phyloP scores from a whole-genome alignment of 2,329 filamentous ascomycete species.

The Fragosphaeria purpurea region DNA sequence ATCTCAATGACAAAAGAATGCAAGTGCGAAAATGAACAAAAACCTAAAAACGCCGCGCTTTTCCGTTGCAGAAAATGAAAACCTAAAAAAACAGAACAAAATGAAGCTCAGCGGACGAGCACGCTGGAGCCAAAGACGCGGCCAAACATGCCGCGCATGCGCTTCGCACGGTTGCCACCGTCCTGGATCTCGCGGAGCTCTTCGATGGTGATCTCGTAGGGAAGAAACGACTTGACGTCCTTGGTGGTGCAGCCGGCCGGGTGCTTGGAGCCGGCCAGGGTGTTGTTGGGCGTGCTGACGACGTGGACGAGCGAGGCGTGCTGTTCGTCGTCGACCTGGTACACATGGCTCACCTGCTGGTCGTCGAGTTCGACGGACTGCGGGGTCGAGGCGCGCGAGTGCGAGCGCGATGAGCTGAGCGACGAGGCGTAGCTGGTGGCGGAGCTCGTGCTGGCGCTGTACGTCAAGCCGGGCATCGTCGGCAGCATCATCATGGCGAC shows the following conservation, averaged over 20 bases:
- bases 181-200: conserved; percentile 42
- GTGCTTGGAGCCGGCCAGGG: conserved; percentile 11
- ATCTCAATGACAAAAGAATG: background rate
- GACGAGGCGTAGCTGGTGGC: conserved; percentile 34
- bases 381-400: conserved; percentile 40
- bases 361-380: conserved; percentile 28
- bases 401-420: conserved; percentile 36
- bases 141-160: conserved; percentile 41
- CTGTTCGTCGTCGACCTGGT: conserved; percentile 32
- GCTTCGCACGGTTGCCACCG: conserved; percentile 35
- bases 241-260: conserved; percentile 8
- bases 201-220: conserved; percentile 46
- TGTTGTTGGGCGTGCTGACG: conserved; percentile 14
- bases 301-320: conserved; percentile 36
- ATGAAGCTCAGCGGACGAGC: conserved; percentile 23
- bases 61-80: background rate
- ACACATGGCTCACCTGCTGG: conserved; percentile 29
- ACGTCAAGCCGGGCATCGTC: conserved; percentile 36
- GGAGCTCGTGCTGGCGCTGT: conserved; percentile 34
- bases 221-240: conserved; percentile 26
- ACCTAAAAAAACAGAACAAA: background rate
- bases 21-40: background rate
- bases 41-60: conserved; percentile 9
- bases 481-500: background rate
- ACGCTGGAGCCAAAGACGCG: conserved; percentile 38